These are phyloP conservation scores for Psilocybe subaeruginosa DNA, from an alignment of 768 basidiomycete species.

Conservation along the genomic window DNA sequence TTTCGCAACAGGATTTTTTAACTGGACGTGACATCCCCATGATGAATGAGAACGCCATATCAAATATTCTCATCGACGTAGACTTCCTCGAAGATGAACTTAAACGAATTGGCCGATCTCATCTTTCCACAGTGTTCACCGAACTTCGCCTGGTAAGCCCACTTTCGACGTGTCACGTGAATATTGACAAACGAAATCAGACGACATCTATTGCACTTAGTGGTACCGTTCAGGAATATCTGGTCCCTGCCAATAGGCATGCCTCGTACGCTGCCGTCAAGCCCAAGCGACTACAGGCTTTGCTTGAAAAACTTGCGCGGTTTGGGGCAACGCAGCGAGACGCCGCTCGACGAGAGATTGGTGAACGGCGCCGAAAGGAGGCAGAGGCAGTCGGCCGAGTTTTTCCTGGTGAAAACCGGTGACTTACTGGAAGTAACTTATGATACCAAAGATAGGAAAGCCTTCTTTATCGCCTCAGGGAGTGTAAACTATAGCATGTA, in stretches of 20 bases:
- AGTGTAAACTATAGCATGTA: slow-evolving; percentile 30
- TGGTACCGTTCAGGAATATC: slow-evolving; percentile 78
- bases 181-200: slow-evolving; percentile 35
- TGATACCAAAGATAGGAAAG: neutral
- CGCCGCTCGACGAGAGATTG: slow-evolving; percentile 58
- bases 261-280: slow-evolving; percentile 67
- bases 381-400: slow-evolving; percentile 77
- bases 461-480: slow-evolving; percentile 19
- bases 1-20: slow-evolving; percentile 66
- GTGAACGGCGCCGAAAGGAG: slow-evolving; percentile 74
- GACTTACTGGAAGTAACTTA: slow-evolving; percentile 19
- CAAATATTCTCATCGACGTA: slow-evolving; percentile 84
- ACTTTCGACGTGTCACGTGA: neutral
- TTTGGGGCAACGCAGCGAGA: slow-evolving; percentile 69
- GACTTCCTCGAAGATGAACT: slow-evolving; percentile 90
- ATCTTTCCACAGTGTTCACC: slow-evolving; percentile 72
- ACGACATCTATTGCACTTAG: slow-evolving; percentile 73
- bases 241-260: slow-evolving; percentile 71
- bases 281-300: slow-evolving; percentile 68
- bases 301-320: slow-evolving; percentile 80
- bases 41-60: slow-evolving; percentile 90
- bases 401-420: slow-evolving; percentile 70
- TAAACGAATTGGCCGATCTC: slow-evolving; percentile 69
- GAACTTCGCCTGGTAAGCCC: slow-evolving; percentile 76
- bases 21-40: slow-evolving; percentile 71